Conservation (phyloP, 2,329 filamentous ascomycete species). For the Epichloe sibirici region DNA sequence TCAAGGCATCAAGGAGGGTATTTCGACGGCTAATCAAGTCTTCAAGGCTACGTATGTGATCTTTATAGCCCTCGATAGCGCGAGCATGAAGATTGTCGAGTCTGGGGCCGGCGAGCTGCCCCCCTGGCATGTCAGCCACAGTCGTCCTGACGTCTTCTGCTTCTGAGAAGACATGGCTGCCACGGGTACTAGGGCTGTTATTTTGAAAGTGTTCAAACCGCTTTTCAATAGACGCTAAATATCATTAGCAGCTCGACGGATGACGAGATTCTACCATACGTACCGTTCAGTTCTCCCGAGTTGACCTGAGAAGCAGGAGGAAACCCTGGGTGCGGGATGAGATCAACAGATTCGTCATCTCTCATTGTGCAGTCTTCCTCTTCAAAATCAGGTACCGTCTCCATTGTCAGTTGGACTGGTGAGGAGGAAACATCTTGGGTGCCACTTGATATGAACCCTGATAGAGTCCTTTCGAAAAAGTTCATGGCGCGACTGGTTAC, state of each 20-base stretch:
- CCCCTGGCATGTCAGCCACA: not conserved
- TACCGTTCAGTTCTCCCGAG: not conserved
- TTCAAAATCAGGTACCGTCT: not conserved
- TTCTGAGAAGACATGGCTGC: not conserved
- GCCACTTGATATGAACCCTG: not conserved
- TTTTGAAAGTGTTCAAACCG: not conserved
- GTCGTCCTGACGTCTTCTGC: not conserved
- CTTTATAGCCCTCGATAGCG: not conserved
- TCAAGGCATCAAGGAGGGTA: not conserved
- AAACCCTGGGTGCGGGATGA: not conserved
- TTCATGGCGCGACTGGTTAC: not conserved
- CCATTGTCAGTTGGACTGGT: not conserved
- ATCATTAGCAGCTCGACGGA: not conserved
- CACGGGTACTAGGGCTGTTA: no score
- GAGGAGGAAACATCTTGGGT: not conserved
- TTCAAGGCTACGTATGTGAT: not conserved
- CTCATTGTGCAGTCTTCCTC: not conserved
- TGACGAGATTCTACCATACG: not conserved
- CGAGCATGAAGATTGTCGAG: not conserved
- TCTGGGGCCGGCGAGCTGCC: not conserved
- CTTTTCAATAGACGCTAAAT: not conserved
- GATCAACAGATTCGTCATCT: not conserved
- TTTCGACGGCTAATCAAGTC: not conserved
- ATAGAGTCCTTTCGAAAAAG: not conserved
- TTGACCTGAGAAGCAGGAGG: not conserved